Base-by-base conservation (phyloP, 2,329 filamentous ascomycete genomes). In the Diaporthe capsici region DNA sequence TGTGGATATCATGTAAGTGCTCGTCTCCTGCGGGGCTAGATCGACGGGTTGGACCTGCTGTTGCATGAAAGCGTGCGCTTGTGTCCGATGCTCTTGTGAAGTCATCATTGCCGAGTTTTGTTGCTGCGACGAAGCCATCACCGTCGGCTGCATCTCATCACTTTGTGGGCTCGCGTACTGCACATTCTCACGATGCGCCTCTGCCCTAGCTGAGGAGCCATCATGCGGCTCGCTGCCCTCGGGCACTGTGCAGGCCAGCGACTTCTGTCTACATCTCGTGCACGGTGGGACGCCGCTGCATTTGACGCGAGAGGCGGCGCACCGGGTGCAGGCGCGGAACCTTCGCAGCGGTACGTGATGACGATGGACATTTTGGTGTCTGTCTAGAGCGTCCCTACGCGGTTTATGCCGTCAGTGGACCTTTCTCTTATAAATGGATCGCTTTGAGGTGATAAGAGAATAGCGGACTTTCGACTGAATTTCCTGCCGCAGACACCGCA, bases 1-100 rank as follows among this genome's bases (percentile, higher is more conserved):
- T 1, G 73, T 57, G 17, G 73, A 75, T 12, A 75, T 75, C 73
- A 75, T 73, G 37, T 75, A 71, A 9, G 58, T 75, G n/a, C 58
- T 65, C 2, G 25, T 42, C 6, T 75, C 68, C 9, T 57, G 34
- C 17, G 73, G 5, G 28, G 58, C 34, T 10, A 75, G 31, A n/a
- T 60, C 67, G 39, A 67, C 58, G 7, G 42, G 58, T 3, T 75
- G 68, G 31, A 42, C 58, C 17, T 34, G 58, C 17, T 47, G 58
- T n/a, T 72, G 68, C 39, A 68, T 60, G 17, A 73, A 58, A 13
- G 6, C 25, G 17, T 37, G 31, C 6, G 51, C 37, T 15, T 75
- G 58, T 58, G 68, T 22, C 17, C 68, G 47, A 12, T 31, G 15
- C 31, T 67, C 49, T 13, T 51, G 73, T 42, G 58, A 12, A n/a